phyloP scores from a whole-genome alignment of 2,329 filamentous ascomycete genomes.

The Aspergillus aculeatus region DNA sequence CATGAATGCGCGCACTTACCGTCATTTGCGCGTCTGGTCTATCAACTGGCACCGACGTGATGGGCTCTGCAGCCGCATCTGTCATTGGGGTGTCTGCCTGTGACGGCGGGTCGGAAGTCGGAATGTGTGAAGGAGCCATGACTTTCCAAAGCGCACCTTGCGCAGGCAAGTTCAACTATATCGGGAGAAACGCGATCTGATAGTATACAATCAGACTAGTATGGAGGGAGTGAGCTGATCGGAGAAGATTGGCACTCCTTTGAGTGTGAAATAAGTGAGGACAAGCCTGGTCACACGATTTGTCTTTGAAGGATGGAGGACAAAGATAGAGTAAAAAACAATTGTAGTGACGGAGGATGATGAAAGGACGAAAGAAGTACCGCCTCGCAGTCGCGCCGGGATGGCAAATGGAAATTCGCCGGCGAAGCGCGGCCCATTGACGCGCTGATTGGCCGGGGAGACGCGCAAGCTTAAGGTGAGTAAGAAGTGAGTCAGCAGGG shows the following conservation, averaged over 20 bases:
- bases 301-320: not conserved
- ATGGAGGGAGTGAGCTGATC: not conserved
- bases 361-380: conserved; percentile 21
- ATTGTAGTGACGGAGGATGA: conserved; percentile 7
- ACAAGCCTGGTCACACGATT: not conserved
- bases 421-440: conserved; percentile 26
- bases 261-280: not conserved
- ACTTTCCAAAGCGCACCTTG: conserved; percentile 26
- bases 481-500: conserved; percentile 24
- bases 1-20: conserved; percentile 30
- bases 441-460: conserved; percentile 38
- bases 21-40: conserved; percentile 39
- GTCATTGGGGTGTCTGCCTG: conserved; percentile 50
- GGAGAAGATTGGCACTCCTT: not conserved
- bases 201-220: not conserved
- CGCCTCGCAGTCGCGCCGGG: conserved; percentile 34
- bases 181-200: not conserved
- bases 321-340: not conserved
- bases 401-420: conserved; percentile 34
- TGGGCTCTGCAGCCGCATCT: conserved; percentile 39
- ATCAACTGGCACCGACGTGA: conserved; percentile 38
- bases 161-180: conserved; percentile 18
- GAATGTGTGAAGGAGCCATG: conserved; percentile 43
- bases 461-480: conserved; percentile 21
- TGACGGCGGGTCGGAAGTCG: conserved; percentile 42